A percentile compares a stretch with the other conserved stretches of the same genome.
These are phyloP conservation scores for Yamadazyma oceani DNA, from an alignment of 1,139 yeast species.

Conservation along the genomic window DNA sequence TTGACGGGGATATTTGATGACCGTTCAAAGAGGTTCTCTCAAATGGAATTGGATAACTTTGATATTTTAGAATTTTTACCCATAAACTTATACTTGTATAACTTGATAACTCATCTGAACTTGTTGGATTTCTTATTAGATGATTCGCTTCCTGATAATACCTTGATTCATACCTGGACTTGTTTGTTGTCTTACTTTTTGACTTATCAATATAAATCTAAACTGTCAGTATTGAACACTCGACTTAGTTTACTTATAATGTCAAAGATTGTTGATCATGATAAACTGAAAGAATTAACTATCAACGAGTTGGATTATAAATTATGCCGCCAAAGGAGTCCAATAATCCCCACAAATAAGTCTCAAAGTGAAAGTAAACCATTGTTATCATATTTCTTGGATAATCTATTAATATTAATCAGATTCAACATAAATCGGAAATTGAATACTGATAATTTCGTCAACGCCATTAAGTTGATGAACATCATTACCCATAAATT, in stretches of 20 bases:
- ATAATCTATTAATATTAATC: constrained; percentile 35
- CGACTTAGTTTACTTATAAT: constrained; percentile 27
- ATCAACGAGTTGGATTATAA: constrained; percentile 45
- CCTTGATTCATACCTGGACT: constrained; percentile 24
- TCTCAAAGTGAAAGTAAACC: constrained; percentile 29
- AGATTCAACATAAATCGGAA: constrained; percentile 41
- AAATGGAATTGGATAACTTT: constrained; percentile 10
- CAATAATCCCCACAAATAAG: constrained; percentile 31
- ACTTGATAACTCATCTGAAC: constrained; percentile 1
- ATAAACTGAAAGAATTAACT: constrained; percentile 19
- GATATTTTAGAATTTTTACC: constrained; percentile 27
- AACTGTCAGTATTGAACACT: constrained; percentile 22
- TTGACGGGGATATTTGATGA: constrained; percentile 6
- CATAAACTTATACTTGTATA: constrained; percentile 19
- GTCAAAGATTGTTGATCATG: constrained; percentile 12
- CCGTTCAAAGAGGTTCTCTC: constrained; percentile 6
- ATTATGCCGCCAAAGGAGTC: constrained; percentile 40
- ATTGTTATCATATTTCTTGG: constrained; percentile 37
- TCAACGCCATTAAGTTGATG: constrained; percentile 11
- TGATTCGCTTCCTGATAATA: constrained; percentile 22
- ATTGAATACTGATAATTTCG: constrained; percentile 31
- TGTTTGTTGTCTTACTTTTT: constrained; percentile 37
- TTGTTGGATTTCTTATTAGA: constrained; percentile 10
- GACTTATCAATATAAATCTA: constrained; percentile 36
- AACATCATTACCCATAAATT: constrained; percentile 8